Percentiles rank a stretch among this genome's conserved stretches.
phyloP scores from a whole-genome alignment of 1,284 basidiomycete species.

The Phylloboletellus chloephorus region DNA sequence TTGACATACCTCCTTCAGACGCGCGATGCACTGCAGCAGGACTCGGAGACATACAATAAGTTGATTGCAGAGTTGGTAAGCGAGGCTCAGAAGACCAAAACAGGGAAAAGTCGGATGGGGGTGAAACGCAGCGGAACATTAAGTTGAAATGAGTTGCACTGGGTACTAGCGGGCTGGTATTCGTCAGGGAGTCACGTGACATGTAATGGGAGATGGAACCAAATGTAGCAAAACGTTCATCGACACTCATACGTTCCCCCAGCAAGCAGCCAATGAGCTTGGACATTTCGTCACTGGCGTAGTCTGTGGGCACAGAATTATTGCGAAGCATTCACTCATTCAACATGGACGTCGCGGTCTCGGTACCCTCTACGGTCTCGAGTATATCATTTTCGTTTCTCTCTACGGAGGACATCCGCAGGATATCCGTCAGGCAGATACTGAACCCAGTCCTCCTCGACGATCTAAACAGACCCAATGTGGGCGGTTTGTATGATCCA shows the following conservation, averaged over 20 bases:
- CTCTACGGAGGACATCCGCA: slow-evolving; percentile 83
- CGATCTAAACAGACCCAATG: slow-evolving; percentile 88
- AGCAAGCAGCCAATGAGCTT: slow-evolving; percentile 5
- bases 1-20: slow-evolving; percentile 79
- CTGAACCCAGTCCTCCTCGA: slow-evolving; percentile 92
- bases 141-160: slow-evolving; percentile 16
- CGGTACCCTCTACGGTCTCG: slow-evolving; percentile 79
- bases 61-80: slow-evolving; percentile 78
- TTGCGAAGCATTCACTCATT: background rate
- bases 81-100: slow-evolving; percentile 75
- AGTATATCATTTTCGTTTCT: slow-evolving; percentile 95
- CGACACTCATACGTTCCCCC: background rate
- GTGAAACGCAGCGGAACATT: slow-evolving; percentile 47
- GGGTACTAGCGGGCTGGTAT: background rate
- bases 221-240: slow-evolving; percentile 18
- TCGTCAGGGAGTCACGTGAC: slow-evolving; percentile 19
- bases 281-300: background rate
- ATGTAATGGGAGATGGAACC: background rate
- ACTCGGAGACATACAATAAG: slow-evolving; percentile 80
- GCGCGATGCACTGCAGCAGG: slow-evolving; percentile 80
- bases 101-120: slow-evolving; percentile 47
- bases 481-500: slow-evolving; percentile 93
- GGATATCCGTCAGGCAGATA: slow-evolving; percentile 96
- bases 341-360: slow-evolving; percentile 88
- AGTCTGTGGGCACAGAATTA: background rate